Conservation (phyloP, 2,329 filamentous ascomycete genomes). For the Talaromyces sp. region DNA sequence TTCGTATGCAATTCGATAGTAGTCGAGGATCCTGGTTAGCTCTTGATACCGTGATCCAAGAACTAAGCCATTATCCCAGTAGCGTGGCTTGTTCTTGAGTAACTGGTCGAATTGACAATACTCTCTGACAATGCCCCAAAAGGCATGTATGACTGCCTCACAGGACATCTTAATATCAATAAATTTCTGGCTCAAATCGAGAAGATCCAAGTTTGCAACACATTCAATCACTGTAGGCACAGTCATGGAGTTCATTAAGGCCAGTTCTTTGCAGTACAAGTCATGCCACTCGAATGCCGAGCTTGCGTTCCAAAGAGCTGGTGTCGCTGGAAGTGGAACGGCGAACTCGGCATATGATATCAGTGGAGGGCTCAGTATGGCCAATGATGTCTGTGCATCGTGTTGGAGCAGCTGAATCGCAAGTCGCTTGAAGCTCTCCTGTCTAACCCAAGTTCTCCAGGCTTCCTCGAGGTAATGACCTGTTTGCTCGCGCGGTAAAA, state of each 20-base stretch:
- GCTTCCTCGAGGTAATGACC: constrained; percentile 18
- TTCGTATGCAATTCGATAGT: constrained; percentile 21
- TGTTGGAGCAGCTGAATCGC: constrained; percentile 7
- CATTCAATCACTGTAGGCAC: constrained; percentile 6
- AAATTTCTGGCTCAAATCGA: neutral
- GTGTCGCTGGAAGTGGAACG: constrained; percentile 1
- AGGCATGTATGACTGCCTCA: constrained; percentile 29
- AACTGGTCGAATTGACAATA: constrained; percentile 29
- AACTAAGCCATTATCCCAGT: constrained; percentile 28
- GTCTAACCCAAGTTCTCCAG: constrained; percentile 30
- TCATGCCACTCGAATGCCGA: constrained; percentile 1
- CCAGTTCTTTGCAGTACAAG: neutral
- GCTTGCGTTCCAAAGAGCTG: constrained; percentile 5
- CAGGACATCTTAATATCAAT: constrained; percentile 23
- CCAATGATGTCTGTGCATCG: constrained; percentile 6
- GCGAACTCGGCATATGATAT: constrained; percentile 8
- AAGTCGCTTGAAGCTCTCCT: constrained; percentile 31
- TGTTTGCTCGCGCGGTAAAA: constrained; percentile 6
- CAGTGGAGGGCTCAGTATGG: neutral
- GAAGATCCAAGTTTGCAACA: constrained; percentile 8
- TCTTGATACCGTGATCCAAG: constrained; percentile 29
- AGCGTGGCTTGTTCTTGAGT: constrained; percentile 22
- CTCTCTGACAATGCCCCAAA: constrained; percentile 33
- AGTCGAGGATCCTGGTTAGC: constrained; percentile 25
- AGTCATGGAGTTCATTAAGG: neutral